These are phyloP conservation scores for Perilla frutescens DNA, from an alignment of 257 asterid species.

Conservation along the genomic window DNA sequence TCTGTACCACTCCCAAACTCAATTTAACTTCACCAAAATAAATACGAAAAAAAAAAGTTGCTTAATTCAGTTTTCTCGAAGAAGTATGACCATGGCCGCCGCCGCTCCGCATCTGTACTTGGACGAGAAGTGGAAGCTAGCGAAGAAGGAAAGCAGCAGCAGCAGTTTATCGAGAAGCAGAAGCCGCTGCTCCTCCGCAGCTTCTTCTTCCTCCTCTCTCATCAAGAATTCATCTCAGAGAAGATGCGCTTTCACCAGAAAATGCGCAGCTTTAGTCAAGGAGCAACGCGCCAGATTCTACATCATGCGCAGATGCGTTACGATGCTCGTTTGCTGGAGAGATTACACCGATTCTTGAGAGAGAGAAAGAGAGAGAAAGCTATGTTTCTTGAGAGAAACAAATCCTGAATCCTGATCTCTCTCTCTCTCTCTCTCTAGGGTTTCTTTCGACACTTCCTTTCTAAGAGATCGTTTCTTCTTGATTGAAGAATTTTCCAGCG, in stretches of 20 bases:
- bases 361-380: background rate
- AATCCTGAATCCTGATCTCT: background rate
- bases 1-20: conserved; percentile 27
- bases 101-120: conserved; percentile 41
- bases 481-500: conserved; percentile 51
- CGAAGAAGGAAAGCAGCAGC: conserved; percentile 35
- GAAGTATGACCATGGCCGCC: conserved; percentile 26
- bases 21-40: conserved; percentile 27
- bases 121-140: conserved; percentile 48
- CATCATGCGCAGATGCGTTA: conserved; percentile 87
- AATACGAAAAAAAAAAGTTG: background rate
- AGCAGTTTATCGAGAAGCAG: conserved; percentile 36
- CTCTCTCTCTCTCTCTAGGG: conserved; percentile 1
- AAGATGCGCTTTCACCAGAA: conserved; percentile 73
- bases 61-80: background rate
- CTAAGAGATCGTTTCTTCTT: conserved; percentile 59
- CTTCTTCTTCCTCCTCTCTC: conserved; percentile 29
- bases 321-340: conserved; percentile 94
- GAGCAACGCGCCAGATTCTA: conserved; percentile 89
- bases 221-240: conserved; percentile 44
- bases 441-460: conserved; percentile 44
- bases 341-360: conserved; percentile 70
- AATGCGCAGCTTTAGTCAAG: conserved; percentile 78
- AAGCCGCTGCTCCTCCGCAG: conserved; percentile 39
- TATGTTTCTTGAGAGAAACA: conserved; percentile 43